Conservation (phyloP, 805 yeast species). For the Yarrowia sp. region DNA sequence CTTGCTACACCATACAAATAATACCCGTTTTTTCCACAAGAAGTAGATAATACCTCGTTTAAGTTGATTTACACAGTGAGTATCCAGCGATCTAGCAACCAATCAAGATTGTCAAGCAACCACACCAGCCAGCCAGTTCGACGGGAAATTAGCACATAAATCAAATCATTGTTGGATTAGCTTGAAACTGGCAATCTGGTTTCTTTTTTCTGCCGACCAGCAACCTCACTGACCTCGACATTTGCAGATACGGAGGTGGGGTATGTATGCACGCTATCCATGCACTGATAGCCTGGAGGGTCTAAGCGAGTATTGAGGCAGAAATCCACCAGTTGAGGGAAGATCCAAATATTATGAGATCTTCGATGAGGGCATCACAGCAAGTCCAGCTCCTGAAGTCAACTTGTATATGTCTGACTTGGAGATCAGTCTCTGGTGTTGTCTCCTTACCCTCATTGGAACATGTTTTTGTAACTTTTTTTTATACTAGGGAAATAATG, state of each 20-base stretch:
- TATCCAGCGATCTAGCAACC: not conserved
- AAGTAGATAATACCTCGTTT: not conserved
- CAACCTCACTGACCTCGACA: not conserved
- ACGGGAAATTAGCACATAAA: not conserved
- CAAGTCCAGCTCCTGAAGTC: not conserved
- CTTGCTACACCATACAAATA: too few species aligned
- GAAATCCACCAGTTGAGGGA: too few species aligned
- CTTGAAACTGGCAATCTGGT: not conserved
- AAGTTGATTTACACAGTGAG: not conserved
- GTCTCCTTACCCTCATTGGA: too few species aligned
- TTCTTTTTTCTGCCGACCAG: not conserved
- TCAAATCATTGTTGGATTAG: not conserved
- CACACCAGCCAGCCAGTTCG: not conserved
- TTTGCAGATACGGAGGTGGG: not conserved
- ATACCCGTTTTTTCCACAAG: too few species aligned
- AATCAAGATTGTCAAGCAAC: not conserved
- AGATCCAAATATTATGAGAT: too few species aligned
- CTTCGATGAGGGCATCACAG: too few species aligned
- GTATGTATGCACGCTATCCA: not conserved
- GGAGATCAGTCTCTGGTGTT: too few species aligned
- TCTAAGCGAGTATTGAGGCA: too few species aligned
- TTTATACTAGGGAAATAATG: too few species aligned
- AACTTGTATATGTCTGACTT: not conserved
- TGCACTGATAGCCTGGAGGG: not conserved
- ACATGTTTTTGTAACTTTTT: too few species aligned